Conservation (phyloP, 345 rosid species). For the Citrus glauca region DNA sequence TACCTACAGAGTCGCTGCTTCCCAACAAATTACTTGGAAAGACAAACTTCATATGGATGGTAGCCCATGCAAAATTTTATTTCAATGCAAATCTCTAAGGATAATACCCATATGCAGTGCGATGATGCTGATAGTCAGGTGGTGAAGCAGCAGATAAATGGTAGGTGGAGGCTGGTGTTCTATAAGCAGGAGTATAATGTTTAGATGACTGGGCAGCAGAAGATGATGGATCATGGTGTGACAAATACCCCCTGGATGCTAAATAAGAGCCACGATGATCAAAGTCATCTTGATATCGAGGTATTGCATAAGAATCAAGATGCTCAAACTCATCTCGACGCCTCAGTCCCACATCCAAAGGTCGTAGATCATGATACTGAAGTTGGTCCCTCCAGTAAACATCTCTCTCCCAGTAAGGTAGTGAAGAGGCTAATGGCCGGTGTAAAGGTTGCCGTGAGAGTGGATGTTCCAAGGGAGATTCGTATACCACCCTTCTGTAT, state of each 20-base stretch:
- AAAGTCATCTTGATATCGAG: background rate
- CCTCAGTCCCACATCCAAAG: background rate
- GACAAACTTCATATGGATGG: background rate
- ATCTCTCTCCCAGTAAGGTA: background rate
- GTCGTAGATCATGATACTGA: background rate
- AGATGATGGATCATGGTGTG: background rate
- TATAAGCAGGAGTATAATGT: background rate
- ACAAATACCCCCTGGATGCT: background rate
- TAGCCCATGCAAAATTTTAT: background rate
- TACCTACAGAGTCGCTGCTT: background rate
- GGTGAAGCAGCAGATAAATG: background rate
- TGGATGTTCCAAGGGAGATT: background rate
- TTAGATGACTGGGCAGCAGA: background rate
- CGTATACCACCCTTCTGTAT: slow-evolving; percentile 1
- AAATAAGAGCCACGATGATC: background rate
- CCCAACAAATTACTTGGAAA: background rate
- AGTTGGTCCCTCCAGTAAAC: slow-evolving; percentile 10
- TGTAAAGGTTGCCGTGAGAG: background rate
- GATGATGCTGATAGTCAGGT: background rate
- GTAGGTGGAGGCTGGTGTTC: background rate
- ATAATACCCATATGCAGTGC: background rate
- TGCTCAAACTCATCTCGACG: background rate
- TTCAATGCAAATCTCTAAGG: background rate
- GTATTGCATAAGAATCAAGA: background rate
- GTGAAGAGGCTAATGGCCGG: background rate